Base-by-base conservation (phyloP, 371 early-diverging fungal species). In the Nematocida major region DNA sequence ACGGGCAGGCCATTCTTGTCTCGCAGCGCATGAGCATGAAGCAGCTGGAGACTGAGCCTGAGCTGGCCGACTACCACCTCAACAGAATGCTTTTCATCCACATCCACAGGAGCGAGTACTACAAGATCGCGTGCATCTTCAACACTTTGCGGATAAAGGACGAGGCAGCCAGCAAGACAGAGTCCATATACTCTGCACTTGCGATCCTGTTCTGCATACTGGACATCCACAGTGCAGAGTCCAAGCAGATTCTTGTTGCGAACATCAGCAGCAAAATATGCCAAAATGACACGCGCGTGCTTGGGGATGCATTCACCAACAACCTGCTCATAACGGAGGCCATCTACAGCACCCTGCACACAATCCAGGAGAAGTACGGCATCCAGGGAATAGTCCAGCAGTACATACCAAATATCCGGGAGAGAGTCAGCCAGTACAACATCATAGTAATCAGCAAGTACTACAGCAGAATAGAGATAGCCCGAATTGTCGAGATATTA, bases 391-490 rank as follows among this genome's bases (percentile, higher is more conserved):
- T 78, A 1, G 38, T 45, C 40, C 2, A 20, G 3, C 70, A 67
- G 59, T 49, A 67, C 38, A 24, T 32, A 57, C 34, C 68, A 26
- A 28, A 54, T 30, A 45, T 59, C 2, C 30, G 54, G 1, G 20
- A 59, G 24, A 69, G n/a, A 3, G n/a, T 85, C 7, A 49, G 78
- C 43, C 65, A 81, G 24, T 83, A 85, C 54, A 85, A 85, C 62
- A 59, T 81, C 30, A 39, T 18, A 20, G 79, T 82, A 24, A 40
- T 83, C 22, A 47, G 40, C n/a, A 79, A 53, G 24, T 82, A 59
- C 66, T 81, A 68, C 70, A 79, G 63, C 15, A 42, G 43, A 13
- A 78, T 83, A 40, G 28, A 22, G n/a, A 50, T 83, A 7, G n/a
- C 26, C 2, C 24, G 77, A 5, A 53, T 82, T 13, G 32, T 69